Evolutionary conservation across 164 flowering plant genomes (phyloP).

Genomic region (Tinospora cordifolia): DNA sequence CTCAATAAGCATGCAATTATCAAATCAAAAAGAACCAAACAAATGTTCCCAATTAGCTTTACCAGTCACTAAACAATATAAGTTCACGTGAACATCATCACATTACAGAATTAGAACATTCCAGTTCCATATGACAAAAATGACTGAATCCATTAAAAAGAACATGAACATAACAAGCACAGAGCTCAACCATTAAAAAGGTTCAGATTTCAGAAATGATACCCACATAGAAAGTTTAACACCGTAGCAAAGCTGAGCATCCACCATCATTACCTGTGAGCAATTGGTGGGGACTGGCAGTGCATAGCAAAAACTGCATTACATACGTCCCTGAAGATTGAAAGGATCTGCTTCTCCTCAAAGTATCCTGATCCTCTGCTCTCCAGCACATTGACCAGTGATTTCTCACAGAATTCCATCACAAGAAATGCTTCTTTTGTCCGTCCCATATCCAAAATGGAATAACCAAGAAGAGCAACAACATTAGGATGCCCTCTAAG

Average conservation of each 20-base stretch:
- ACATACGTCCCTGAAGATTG: conserved; percentile 85
- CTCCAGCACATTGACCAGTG: conserved; percentile 85
- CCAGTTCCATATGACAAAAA: too few species aligned
- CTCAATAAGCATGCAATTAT: too few species aligned
- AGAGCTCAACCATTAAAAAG: too few species aligned
- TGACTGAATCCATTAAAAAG: too few species aligned
- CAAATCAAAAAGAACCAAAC: too few species aligned
- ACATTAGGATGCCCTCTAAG: conserved; percentile 91
- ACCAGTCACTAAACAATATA: too few species aligned
- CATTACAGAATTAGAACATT: too few species aligned
- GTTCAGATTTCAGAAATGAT: too few species aligned
- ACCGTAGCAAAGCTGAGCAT: background rate
- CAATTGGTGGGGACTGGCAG: conserved; percentile 83
- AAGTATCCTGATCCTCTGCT: conserved; percentile 80
- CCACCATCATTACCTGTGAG: conserved; percentile 62
- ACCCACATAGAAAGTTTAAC: background rate
- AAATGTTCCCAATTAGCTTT: too few species aligned
- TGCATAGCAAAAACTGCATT: conserved; percentile 99
- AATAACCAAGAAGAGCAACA: conserved; percentile 58
- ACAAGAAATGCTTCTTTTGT: conserved; percentile 85
- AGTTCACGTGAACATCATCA: too few species aligned
- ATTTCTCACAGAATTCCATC: conserved; percentile 94
- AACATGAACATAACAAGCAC: too few species aligned
- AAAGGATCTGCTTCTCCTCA: conserved; percentile 76
- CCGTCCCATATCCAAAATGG: conserved; percentile 79